Evolutionary conservation across 139 green algal genomes (phyloP), one percentile per base, ranked within the genome.

Genomic region (Chlorella sp.): DNA sequence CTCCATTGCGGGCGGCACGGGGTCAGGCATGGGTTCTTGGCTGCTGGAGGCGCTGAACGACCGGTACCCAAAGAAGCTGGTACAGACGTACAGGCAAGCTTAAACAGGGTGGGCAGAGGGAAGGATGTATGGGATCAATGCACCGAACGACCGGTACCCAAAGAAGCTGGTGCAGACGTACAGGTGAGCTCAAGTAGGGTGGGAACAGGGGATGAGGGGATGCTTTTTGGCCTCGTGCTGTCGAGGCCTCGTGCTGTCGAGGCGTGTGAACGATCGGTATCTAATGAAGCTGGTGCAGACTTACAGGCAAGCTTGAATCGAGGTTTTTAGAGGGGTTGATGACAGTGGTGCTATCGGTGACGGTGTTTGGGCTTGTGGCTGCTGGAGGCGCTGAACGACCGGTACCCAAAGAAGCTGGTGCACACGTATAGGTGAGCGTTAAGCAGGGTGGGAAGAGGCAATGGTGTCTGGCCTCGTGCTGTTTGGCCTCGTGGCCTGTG

Each of bases 321-420:
- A n/a, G n/a, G n/a, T n/a, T n/a, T n/a, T n/a, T n/a, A n/a, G n/a
- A n/a, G n/a, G n/a, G n/a, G n/a, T n/a, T n/a, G n/a, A n/a, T n/a
- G n/a, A n/a, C n/a, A n/a, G n/a, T n/a, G n/a, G n/a, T n/a, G n/a
- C n/a, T n/a, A n/a, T n/a, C n/a, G n/a, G n/a, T n/a, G n/a, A n/a
- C n/a, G n/a, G n/a, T n/a, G n/a, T n/a, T n/a, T 99, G 97, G 98
- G 98, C 30, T 98, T 95, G 34, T 99, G 98, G 92, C 93, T 99
- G 90, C 95, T 99, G 83, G 98, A 99, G 94, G 95, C 98, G 21
- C 93, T 99, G 26, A 97, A 95, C 86, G 98, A 99, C 91, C 90
- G 97, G 40, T 99, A 97, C 91, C 94, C 95, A 42, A 99, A 98
- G 83, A 99, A 99, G 94, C 95, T 99, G 30, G 95, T 99, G n/a